These are phyloP conservation scores for Luffa aegyptiaca DNA, from an alignment of 306 rosid species.

Conservation along the genomic window DNA sequence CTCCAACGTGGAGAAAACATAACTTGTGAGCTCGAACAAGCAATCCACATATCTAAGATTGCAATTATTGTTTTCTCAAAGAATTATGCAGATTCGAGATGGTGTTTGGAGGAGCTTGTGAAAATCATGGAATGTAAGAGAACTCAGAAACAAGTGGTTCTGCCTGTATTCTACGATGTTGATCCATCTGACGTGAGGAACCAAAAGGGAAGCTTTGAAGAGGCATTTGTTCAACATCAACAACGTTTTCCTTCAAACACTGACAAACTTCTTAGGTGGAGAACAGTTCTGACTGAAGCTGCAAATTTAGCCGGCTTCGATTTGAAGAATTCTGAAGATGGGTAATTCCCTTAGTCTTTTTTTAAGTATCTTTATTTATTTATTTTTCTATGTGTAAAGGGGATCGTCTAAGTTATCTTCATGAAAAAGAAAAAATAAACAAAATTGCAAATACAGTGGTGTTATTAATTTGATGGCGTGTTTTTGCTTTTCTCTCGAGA, in stretches of 20 bases:
- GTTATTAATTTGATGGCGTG: no score
- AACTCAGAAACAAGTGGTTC: not conserved
- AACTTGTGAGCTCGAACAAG: not conserved
- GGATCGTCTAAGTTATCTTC: no score
- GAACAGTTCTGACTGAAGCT: not conserved
- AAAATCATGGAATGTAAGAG: not conserved
- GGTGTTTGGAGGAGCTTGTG: conserved; percentile 9
- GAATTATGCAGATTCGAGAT: not conserved
- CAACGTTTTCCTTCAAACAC: no score
- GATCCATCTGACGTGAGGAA: conserved; percentile 2
- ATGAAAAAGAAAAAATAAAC: no score
- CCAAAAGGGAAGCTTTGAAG: not conserved
- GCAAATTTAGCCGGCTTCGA: not conserved
- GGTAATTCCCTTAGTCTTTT: not conserved
- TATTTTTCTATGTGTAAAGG: no score
- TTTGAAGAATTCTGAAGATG: not conserved
- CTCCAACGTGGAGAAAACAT: not conserved
- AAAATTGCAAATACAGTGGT: no score
- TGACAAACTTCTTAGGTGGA: no score
- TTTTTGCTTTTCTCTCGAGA: no score
- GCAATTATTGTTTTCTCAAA: not conserved
- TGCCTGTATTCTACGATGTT: not conserved
- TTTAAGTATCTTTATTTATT: not conserved
- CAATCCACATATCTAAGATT: not conserved
- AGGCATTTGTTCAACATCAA: not conserved